Evolutionary conservation across 768 basidiomycete species (phyloP).

Genomic region (Harrya chromipes): DNA sequence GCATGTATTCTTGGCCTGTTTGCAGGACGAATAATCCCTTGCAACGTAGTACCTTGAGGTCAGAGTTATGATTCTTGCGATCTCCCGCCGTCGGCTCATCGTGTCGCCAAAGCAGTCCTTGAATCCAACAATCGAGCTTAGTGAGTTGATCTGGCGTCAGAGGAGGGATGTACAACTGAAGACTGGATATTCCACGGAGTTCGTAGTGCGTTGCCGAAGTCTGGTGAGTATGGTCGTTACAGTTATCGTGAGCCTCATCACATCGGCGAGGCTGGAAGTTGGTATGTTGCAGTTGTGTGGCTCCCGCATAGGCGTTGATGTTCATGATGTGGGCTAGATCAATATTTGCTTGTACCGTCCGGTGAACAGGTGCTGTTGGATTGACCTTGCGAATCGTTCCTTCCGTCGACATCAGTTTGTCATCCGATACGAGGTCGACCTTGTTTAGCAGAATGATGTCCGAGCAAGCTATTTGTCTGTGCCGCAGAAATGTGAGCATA

Average conservation of each 20-base stretch:
- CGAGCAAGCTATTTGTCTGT: constrained; percentile 90
- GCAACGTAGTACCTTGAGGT: constrained; percentile 72
- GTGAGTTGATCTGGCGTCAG: constrained; percentile 48
- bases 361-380: constrained; percentile 70
- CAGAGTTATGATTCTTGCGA: constrained; percentile 4
- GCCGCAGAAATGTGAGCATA: constrained; percentile 1
- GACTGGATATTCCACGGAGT: constrained; percentile 76
- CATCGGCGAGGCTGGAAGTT: constrained; percentile 32
- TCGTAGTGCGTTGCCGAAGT: constrained; percentile 55
- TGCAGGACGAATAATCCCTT: constrained; percentile 74
- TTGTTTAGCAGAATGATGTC: constrained; percentile 95
- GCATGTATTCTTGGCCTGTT: constrained; percentile 59
- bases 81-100: constrained; percentile 41
- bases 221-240: constrained; percentile 32
- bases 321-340: constrained; percentile 75
- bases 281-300: constrained; percentile 25
- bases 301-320: constrained; percentile 73
- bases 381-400: constrained; percentile 71
- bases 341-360: constrained; percentile 69
- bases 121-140: constrained; percentile 76
- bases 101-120: constrained; percentile 78
- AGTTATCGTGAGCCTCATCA: constrained; percentile 27
- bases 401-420: constrained; percentile 49
- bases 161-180: constrained; percentile 66
- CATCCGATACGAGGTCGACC: constrained; percentile 62